Evolutionary conservation across 2,329 filamentous ascomycete species (phyloP).

Genomic region (Lasiodiplodia gonubiensis): DNA sequence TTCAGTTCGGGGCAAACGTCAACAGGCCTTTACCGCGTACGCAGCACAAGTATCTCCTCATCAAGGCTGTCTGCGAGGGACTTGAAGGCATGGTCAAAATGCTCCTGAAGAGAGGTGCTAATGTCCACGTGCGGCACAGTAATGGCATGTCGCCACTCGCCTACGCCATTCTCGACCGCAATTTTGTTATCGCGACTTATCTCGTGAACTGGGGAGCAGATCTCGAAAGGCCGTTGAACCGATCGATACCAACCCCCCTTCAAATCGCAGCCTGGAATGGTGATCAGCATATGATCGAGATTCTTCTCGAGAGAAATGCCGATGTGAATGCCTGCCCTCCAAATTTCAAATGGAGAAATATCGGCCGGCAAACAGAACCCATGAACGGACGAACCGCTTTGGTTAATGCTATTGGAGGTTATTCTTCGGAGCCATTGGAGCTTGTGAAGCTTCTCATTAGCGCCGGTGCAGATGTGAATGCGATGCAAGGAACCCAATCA

Average conservation of each 20-base stretch:
- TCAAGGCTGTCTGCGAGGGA: no score
- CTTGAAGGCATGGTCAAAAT: neutral
- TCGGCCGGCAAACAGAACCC: no score
- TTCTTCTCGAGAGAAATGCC: neutral
- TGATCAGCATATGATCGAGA: neutral
- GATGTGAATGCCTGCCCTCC: neutral
- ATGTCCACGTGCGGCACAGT: neutral
- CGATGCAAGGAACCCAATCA: neutral
- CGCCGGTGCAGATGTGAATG: neutral
- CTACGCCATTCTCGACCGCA: neutral
- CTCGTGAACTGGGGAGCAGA: neutral
- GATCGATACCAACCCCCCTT: neutral
- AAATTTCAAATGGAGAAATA: neutral
- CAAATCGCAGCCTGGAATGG: neutral
- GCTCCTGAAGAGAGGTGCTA: neutral
- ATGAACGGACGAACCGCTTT: neutral
- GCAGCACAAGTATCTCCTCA: no score
- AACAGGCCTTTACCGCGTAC: neutral
- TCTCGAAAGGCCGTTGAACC: neutral
- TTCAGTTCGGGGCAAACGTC: neutral
- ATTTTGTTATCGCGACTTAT: neutral
- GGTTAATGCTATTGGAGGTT: neutral
- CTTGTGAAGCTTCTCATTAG: neutral
- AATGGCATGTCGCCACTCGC: neutral
- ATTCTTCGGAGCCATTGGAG: neutral